Evolutionary conservation across 176 grass and related monocot genomes (phyloP).

Genomic region (Avena insularis): DNA sequence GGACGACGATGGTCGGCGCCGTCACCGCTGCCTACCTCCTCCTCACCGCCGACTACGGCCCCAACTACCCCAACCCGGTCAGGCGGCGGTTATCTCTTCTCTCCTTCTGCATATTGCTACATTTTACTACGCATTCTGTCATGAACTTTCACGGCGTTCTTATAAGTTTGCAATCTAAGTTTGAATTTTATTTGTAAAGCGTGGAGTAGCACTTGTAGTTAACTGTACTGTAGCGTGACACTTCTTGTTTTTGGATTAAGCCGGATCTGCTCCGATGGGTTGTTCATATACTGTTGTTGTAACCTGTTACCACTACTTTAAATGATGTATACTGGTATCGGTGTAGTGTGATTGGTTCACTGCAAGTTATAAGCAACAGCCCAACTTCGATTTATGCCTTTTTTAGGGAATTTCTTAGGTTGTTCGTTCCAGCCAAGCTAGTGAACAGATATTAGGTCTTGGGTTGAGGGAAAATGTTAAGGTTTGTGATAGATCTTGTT

Average conservation of each 20-base stretch:
- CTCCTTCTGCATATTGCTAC: background rate
- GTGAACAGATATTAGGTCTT: background rate
- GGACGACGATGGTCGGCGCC: slow-evolving; percentile 67
- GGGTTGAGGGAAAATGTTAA: background rate
- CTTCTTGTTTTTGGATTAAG: background rate
- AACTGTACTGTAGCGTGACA: background rate
- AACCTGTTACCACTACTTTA: background rate
- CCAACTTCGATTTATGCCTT: background rate
- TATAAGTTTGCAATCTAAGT: background rate
- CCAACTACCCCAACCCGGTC: slow-evolving; percentile 51
- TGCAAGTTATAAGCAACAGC: background rate
- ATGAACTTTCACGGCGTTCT: background rate
- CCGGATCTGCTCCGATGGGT: background rate
- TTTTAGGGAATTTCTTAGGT: background rate
- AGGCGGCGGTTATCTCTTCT: slow-evolving; percentile 1
- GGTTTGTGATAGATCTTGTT: background rate
- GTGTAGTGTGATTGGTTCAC: background rate
- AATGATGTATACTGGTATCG: background rate
- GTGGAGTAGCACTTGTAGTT: too few relatives aligned
- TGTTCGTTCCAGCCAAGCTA: background rate
- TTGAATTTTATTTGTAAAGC: background rate
- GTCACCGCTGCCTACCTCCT: slow-evolving; percentile 68
- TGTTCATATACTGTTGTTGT: background rate
- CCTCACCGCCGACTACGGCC: slow-evolving; percentile 62
- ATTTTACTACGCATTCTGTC: background rate